These are phyloP conservation scores for Curvularia verruculosa DNA, from an alignment of 2,329 filamentous ascomycete genomes.

Conservation along the genomic window DNA sequence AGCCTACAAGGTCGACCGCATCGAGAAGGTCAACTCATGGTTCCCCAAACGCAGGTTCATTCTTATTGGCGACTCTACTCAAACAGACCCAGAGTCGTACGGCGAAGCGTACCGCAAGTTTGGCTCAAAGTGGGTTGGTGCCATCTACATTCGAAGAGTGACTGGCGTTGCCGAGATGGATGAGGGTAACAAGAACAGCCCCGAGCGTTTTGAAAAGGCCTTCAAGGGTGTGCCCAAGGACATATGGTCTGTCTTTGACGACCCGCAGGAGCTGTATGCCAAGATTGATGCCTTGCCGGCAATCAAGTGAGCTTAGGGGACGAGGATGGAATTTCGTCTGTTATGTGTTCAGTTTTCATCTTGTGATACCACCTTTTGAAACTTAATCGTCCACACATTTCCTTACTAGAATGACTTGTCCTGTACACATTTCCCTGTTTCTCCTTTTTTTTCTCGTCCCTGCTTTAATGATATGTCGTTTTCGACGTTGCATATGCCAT, in stretches of 20 bases:
- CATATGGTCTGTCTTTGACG: slow-evolving; percentile 82
- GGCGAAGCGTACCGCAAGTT: slow-evolving; percentile 74
- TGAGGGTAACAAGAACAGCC: slow-evolving; percentile 70
- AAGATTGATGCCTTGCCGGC: slow-evolving; percentile 42
- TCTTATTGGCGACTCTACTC: slow-evolving; percentile 87
- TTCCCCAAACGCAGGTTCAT: slow-evolving; percentile 80
- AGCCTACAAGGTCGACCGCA: slow-evolving; percentile 82
- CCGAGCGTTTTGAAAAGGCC: slow-evolving; percentile 78
- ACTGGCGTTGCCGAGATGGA: slow-evolving; percentile 75
- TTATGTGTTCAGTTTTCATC: background rate
- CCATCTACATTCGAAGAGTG: slow-evolving; percentile 86
- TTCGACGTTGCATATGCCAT: background rate
- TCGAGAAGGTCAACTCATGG: slow-evolving; percentile 78
- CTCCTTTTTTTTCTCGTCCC: background rate
- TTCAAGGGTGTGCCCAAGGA: slow-evolving; percentile 74
- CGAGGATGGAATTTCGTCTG: background rate
- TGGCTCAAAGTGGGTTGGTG: slow-evolving; percentile 75
- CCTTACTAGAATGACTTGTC: background rate
- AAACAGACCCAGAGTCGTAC: slow-evolving; percentile 89
- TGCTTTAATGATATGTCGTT: background rate
- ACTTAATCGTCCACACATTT: background rate
- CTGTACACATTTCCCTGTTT: background rate
- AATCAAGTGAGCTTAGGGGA: slow-evolving; percentile 16
- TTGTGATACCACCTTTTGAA: slow-evolving; percentile 4
- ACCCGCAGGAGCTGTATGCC: slow-evolving; percentile 68